Percentiles rank a stretch among this genome's conserved stretches.
phyloP scores from a whole-genome alignment of 75 land plant species.

The Azolla pinnata region DNA sequence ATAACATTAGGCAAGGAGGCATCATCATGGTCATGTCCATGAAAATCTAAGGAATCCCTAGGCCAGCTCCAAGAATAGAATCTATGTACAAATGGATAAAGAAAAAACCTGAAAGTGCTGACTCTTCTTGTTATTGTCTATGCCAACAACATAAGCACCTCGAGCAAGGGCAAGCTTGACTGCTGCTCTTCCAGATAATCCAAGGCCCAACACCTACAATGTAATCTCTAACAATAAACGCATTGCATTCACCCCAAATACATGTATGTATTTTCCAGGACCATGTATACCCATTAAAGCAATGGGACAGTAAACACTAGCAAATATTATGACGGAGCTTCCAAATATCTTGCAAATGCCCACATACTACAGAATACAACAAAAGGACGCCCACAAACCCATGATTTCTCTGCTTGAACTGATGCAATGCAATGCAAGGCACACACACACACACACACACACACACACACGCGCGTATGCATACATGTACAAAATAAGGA shows the following conservation, averaged over 20 bases:
- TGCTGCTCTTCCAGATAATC: slow-evolving; percentile 56
- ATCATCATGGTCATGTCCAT: not conserved
- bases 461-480: not conserved
- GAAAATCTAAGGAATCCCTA: not conserved
- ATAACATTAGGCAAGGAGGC: not conserved
- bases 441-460: slow-evolving; percentile 1
- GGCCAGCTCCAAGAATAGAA: not conserved
- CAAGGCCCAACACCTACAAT: slow-evolving; percentile 51
- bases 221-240: too few species aligned
- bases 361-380: too few species aligned
- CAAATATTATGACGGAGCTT: too few species aligned
- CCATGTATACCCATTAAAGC: too few species aligned
- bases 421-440: not conserved
- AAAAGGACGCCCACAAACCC: too few species aligned
- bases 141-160: slow-evolving; percentile 51
- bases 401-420: not conserved
- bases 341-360: too few species aligned
- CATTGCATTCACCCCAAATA: too few species aligned
- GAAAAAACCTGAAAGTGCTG: slow-evolving; percentile 33
- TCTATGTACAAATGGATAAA: too few species aligned
- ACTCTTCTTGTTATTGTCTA: slow-evolving; percentile 41
- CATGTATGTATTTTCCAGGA: too few species aligned
- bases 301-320: too few species aligned
- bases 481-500: not conserved
- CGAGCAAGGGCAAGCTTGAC: slow-evolving; percentile 54